Base-by-base conservation (phyloP, 2,329 filamentous ascomycete genomes). In the Nigrospora osmanthi region DNA sequence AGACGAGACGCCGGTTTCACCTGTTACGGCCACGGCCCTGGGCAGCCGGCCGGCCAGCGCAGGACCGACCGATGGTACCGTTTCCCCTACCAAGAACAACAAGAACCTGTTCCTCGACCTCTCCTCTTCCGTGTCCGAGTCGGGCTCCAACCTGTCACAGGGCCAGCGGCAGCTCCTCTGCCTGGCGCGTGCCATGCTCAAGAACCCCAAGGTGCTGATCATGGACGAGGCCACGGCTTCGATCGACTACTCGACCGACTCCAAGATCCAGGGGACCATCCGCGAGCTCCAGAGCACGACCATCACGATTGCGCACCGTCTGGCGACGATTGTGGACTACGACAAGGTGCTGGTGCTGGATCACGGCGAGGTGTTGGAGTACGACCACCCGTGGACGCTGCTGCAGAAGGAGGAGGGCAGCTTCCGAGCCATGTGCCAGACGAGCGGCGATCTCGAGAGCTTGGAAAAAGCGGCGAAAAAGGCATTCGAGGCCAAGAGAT, bases 171-270 rank as follows among this genome's bases (percentile, higher is more conserved):
- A 98, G 65, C 83, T 98, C 11, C 73, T 98, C 45, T 98, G 93
- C 61, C 80, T 98, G 11, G 93, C 91, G 0, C 84, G 93, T 45
- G 93, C 93, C 0, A 80, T 98, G 54, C 83, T 98, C 51, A 96
- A 95, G 67, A 80, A 81, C 32, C 90, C 93, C 0, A 90, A 87
- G 52, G 89, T 98, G 2, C 73, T 98, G n/a, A 85, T 98, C 59
- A 97, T 98, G 93, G 93, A 98, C 65, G 93, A 98, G 71, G 93
- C 93, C 1, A 98, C 93, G 0, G 93, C 93, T 0, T 95, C 88
- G 0, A 97, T 98, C 58, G 93, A 98, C 68, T 97, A 97, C 66
- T 85, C 83, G 6, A 98, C 93, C 2, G 93, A 98, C 58, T 76
- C 84, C 41, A 96, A 95, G 70, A 97, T 98, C 54, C 93, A 98